Evolutionary conservation across 164 flowering plant species (phyloP).

Genomic region (Sedum album): DNA sequence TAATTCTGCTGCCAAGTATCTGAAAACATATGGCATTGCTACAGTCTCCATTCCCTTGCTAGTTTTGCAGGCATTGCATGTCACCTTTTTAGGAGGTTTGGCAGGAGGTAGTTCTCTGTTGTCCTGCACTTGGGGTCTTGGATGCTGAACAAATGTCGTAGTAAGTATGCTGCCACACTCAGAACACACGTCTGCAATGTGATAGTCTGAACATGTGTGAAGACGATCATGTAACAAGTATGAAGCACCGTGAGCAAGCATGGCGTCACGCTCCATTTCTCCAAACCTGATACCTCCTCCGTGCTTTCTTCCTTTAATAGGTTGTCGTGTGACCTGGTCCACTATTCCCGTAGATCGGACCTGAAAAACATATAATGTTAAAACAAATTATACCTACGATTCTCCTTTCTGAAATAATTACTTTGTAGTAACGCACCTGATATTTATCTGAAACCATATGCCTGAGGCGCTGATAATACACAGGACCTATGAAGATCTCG

Average conservation of each 20-base stretch:
- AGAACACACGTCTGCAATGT: conserved; percentile 88
- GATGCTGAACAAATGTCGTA: conserved; percentile 48
- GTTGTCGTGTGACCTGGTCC: conserved; percentile 78
- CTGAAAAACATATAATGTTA: conserved; percentile 24
- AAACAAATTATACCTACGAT: background rate
- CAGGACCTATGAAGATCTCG: conserved; percentile 96
- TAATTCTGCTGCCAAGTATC: conserved; percentile 79
- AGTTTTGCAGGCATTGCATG: conserved; percentile 61
- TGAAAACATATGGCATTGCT: conserved; percentile 89
- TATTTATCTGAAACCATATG: conserved; percentile 98
- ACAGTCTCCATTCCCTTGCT: conserved; percentile 93
- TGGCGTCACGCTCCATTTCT: conserved; percentile 92
- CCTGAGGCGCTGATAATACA: conserved; percentile 86
- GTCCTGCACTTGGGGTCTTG: conserved; percentile 29
- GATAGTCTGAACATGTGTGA: conserved; percentile 84
- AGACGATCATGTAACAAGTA: conserved; percentile 86
- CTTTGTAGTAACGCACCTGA: conserved; percentile 36
- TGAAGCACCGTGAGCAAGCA: conserved; percentile 95
- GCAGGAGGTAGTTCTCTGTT: conserved; percentile 54
- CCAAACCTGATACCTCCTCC: conserved; percentile 97
- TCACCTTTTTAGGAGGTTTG: conserved; percentile 53
- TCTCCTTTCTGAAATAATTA: background rate
- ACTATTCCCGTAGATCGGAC: conserved; percentile 82
- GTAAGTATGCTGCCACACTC: conserved; percentile 80
- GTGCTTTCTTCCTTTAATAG: conserved; percentile 82